Evolutionary conservation across 2,329 filamentous ascomycete species (phyloP).

Genomic region (Alternaria consortialis): DNA sequence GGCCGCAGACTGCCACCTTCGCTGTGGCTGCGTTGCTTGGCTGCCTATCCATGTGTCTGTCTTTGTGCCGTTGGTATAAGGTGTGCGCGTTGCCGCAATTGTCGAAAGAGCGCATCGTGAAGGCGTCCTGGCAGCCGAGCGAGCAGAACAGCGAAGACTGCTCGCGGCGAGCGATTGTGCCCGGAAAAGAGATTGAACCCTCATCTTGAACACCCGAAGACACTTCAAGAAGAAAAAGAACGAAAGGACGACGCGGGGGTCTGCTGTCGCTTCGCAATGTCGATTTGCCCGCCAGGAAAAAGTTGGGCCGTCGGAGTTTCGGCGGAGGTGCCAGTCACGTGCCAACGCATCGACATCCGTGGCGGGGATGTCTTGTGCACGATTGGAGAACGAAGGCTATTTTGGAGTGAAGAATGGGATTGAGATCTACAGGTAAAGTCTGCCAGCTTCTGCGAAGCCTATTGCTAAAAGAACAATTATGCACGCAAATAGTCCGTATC

Average conservation of each 20-base stretch:
- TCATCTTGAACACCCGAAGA: slow-evolving; percentile 37
- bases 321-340: slow-evolving; percentile 37
- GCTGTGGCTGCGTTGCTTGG: slow-evolving; percentile 34
- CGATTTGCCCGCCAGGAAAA: slow-evolving; percentile 31
- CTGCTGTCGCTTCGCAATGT: slow-evolving; percentile 29
- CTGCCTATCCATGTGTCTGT: slow-evolving; percentile 42
- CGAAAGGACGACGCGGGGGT: slow-evolving; percentile 39
- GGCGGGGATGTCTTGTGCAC: not conserved
- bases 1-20: slow-evolving; percentile 50
- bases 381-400: not conserved
- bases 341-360: slow-evolving; percentile 10
- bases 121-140: slow-evolving; percentile 33
- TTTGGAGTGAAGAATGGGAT: slow-evolving; percentile 26
- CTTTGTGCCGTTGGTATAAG: slow-evolving; percentile 40
- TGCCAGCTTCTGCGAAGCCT: slow-evolving; percentile 14
- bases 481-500: slow-evolving; percentile 29
- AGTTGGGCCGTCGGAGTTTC: slow-evolving; percentile 38
- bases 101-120: slow-evolving; percentile 48
- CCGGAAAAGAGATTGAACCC: slow-evolving; percentile 45
- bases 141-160: slow-evolving; percentile 41
- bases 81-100: slow-evolving; percentile 38
- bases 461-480: slow-evolving; percentile 21
- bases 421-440: slow-evolving; percentile 25
- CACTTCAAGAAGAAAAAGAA: slow-evolving; percentile 26
- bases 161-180: slow-evolving; percentile 45